Evolutionary conservation across 2,329 filamentous ascomycete species (phyloP), one percentile per base, ranked within the genome.

Genomic region (Fusarium camptoceras): DNA sequence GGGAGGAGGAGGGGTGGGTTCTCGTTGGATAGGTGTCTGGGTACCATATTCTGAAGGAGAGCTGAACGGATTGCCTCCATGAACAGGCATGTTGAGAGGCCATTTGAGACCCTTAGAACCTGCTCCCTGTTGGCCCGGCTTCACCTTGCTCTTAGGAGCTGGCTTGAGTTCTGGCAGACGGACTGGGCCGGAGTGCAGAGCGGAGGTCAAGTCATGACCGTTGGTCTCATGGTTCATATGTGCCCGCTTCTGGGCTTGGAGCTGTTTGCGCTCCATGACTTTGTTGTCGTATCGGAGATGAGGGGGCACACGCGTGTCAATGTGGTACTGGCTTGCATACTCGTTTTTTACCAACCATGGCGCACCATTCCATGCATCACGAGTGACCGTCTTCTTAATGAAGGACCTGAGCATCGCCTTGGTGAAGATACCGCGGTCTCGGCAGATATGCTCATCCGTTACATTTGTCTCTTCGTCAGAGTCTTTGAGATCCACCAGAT

Each of bases 341-440:
- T 94, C 90, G 37, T 92, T 87, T 81, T 97, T 98, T 20, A 98
- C 95, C 58, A 97, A 83, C 96, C 96, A 99, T 0, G 96, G 95
- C 1, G 96, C 96, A n/a, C 95, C 95, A 65, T 90, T 95, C 94
- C 94, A 98, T 6, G 94, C 89, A 76, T 98, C 96, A 66, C 95
- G 86, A 3, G 91, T 92, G n/a, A 98, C 92, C 1, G 94, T 96
- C 80, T 97, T 94, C 78, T 97, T 97, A 70, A 99, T 93, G 72
- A 98, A 99, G 8, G 94, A 94, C 34, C 95, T 90, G 42, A 99
- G 85, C 79, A 98, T 94, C 50, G 94, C 91, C 81, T 99, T 98
- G 28, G 95, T 98, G 78, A 98, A 99, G 48, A 93, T 88, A 75
- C 95, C 97, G 55, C 94, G 90, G 77, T 98, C 94, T 67, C 96